Conservation (phyloP, 1,284 basidiomycete species). For the Trichosporon coremiiforme region DNA sequence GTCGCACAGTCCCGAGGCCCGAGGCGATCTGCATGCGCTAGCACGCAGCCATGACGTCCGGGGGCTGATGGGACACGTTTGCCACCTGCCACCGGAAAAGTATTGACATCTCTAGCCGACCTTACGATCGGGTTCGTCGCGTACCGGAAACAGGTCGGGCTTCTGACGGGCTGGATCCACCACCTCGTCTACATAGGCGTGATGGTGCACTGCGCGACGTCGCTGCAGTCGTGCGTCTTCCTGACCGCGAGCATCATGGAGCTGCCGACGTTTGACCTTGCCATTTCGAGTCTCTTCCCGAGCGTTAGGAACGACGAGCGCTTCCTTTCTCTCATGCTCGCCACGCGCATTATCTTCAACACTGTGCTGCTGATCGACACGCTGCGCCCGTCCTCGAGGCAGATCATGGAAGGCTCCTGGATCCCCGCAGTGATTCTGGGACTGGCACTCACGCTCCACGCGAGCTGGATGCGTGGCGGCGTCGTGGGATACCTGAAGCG, state of each 20-base stretch:
- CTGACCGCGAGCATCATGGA: conserved; percentile 62
- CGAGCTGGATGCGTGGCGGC: conserved; percentile 63
- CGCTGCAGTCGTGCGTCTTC: conserved; percentile 60
- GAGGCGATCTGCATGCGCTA: not conserved
- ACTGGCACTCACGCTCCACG: conserved; percentile 62
- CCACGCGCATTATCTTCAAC: conserved; percentile 63
- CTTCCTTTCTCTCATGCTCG: conserved; percentile 63
- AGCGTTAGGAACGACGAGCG: conserved; percentile 60
- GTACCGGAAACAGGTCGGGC: conserved; percentile 57
- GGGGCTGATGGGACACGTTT: not conserved
- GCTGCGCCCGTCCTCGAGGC: conserved; percentile 51
- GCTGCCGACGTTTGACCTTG: conserved; percentile 65
- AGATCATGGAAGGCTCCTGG: conserved; percentile 49
- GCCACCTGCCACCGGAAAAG: not conserved
- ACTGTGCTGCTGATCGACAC: conserved; percentile 57
- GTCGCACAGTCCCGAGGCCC: not conserved
- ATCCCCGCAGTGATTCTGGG: conserved; percentile 58
- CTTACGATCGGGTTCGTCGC: conserved; percentile 45
- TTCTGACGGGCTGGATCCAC: conserved; percentile 66
- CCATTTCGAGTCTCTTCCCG: conserved; percentile 60
- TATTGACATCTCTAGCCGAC: conserved; percentile 28
- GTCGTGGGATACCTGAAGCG: conserved; percentile 61
- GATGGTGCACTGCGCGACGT: conserved; percentile 58
- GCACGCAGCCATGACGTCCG: too few species aligned
- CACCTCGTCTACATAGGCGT: conserved; percentile 63